Evolutionary conservation across 805 yeast genomes (phyloP).

Genomic region (Candida easanensis): DNA sequence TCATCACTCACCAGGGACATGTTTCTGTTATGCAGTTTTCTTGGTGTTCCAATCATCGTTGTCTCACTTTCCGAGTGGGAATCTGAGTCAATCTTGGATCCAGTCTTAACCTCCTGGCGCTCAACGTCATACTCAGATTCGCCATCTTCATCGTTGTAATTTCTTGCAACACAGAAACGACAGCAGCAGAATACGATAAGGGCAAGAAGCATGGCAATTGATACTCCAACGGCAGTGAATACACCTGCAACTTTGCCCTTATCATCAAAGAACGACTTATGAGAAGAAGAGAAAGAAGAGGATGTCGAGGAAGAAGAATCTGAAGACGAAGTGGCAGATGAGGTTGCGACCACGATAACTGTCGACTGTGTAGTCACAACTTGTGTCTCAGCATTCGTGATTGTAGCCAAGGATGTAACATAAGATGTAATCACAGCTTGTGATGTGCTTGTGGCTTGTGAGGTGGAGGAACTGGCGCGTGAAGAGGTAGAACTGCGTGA

Average conservation of each 20-base stretch:
- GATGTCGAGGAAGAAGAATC: too few relatives aligned
- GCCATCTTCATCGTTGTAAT: slow-evolving; percentile 11
- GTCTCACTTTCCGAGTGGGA: slow-evolving; percentile 9
- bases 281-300: neutral
- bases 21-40: slow-evolving; percentile 3
- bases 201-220: slow-evolving; percentile 42
- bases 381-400: slow-evolving; percentile 12
- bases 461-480: neutral
- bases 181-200: slow-evolving; percentile 43
- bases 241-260: slow-evolving; percentile 80
- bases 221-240: slow-evolving; percentile 71
- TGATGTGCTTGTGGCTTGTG: slow-evolving; percentile 11
- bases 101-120: slow-evolving; percentile 4
- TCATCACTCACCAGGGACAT: slow-evolving; percentile 11
- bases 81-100: slow-evolving; percentile 2
- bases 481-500: slow-evolving; percentile 8
- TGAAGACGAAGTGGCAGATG: too few relatives aligned
- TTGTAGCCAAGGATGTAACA: slow-evolving; percentile 11
- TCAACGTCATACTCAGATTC: slow-evolving; percentile 13
- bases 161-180: slow-evolving; percentile 9
- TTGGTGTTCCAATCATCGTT: slow-evolving; percentile 9
- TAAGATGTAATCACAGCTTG: slow-evolving; percentile 15
- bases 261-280: slow-evolving; percentile 51
- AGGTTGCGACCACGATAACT: slow-evolving; percentile 10
- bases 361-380: slow-evolving; percentile 14